phyloP scores from a whole-genome alignment of 1,139 yeast species.

The Suhomyces kunorum region DNA sequence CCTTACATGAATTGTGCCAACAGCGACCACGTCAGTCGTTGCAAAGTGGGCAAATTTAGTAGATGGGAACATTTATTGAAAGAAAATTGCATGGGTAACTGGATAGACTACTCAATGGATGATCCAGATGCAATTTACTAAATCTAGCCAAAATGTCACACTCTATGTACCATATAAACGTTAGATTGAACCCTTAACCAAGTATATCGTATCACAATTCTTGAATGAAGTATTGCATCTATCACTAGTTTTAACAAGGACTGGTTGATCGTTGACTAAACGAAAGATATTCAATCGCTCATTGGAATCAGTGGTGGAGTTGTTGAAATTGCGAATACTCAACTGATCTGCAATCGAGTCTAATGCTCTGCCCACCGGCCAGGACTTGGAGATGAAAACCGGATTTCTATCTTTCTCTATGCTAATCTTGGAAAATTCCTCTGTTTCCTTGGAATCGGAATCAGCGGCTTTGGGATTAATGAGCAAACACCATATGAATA shows the following conservation, averaged over 20 bases:
- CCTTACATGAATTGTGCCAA: constrained; percentile 80
- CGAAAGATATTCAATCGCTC: constrained; percentile 50
- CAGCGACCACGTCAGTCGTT: constrained; percentile 28
- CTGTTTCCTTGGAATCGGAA: constrained; percentile 23
- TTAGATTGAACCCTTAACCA: constrained; percentile 52
- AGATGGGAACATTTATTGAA: constrained; percentile 46
- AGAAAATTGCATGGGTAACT: constrained; percentile 74
- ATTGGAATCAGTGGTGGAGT: constrained; percentile 44
- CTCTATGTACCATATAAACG: neutral
- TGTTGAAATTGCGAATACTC: constrained; percentile 58
- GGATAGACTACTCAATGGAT: constrained; percentile 55
- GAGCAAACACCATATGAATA: constrained; percentile 61
- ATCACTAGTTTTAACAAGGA: constrained; percentile 30
- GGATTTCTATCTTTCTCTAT: constrained; percentile 35
- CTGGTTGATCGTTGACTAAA: constrained; percentile 30
- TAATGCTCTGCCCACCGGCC: constrained; percentile 78
- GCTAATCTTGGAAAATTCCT: constrained; percentile 28
- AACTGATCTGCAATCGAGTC: constrained; percentile 64
- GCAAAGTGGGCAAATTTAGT: constrained; percentile 48
- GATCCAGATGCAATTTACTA: constrained; percentile 1
- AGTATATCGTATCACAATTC: constrained; percentile 54
- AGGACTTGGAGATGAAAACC: constrained; percentile 56
- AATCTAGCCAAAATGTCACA: neutral
- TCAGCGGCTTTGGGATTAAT: constrained; percentile 36
- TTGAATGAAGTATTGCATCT: constrained; percentile 47